Base-by-base conservation (phyloP, 2,329 filamentous ascomycete species). In the Pseudocercospora crystallina region DNA sequence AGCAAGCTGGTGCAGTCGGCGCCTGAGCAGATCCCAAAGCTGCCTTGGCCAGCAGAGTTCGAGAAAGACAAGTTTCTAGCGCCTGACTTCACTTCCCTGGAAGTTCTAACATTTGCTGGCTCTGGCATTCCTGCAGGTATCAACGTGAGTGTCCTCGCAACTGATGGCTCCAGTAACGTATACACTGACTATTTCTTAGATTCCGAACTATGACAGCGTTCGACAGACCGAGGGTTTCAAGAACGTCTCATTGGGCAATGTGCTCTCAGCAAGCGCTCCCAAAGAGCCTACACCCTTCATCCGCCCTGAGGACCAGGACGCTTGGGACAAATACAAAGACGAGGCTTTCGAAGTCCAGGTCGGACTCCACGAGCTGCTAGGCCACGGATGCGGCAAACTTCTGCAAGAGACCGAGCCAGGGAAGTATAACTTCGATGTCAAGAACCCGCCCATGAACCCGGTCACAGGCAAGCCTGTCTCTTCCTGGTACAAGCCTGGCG, bases 51-150 rank as follows among this genome's bases (percentile, higher is more conserved):
- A 32, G 80, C 82, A 40, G 87, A 89, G 0, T 99, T 97, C 60
- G 94, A 99, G 69, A 97, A 97, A 72, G 91, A 96, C 75, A 90
- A 87, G 65, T 99, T 99, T 71, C 73, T 95, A 32, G 92, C 89
- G 45, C 94, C 94, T 0, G 94, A 99, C 69, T 99, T 99, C 67
- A 97, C 94, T 0, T 94, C 88, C 8, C 79, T 97, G 1, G 94
- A 99, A 69, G 90, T 96, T 2, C 73, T 96, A 54, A 90, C 87
- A 1, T 96, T 96, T 61, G 80, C 81, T 15, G 80, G 80, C 8
- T 80, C 77, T 46, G 82, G 81, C 7, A 82, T 85, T 40, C 82
- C 81, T 14, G 81, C 80, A 11, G 81, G 80, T n/a, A 60, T 49
- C 26, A 43, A 55, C 9, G 29, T 38, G 11, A 35, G 34, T 12